phyloP scores from a whole-genome alignment of 371 early-diverging fungal species.

The Mortierella sp. region DNA sequence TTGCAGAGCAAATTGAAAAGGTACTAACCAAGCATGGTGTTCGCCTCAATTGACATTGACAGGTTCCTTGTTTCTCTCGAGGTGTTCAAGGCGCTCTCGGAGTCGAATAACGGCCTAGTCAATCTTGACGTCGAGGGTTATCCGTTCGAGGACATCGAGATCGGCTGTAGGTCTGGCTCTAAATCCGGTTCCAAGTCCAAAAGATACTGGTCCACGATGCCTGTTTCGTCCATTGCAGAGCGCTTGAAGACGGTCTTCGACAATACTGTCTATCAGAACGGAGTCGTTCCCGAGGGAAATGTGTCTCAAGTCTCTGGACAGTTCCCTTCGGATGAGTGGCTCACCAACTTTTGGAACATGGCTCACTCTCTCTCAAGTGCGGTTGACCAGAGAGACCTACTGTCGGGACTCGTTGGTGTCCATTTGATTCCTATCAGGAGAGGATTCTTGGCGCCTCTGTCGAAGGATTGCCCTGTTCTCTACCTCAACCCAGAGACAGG shows the following conservation, averaged over 20 bases:
- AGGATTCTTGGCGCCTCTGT: background rate
- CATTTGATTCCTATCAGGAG: slow-evolving; percentile 2
- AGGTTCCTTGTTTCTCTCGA: background rate
- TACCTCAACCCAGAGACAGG: background rate
- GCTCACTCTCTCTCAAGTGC: background rate
- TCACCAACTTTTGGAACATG: slow-evolving; percentile 6
- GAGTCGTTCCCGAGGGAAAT: background rate
- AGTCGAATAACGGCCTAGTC: background rate
- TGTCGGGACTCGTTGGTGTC: background rate
- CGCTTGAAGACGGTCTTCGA: background rate
- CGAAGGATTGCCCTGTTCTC: background rate
- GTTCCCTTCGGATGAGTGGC: slow-evolving; percentile 7
- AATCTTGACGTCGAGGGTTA: background rate
- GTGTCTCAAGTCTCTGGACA: background rate
- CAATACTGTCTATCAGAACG: background rate
- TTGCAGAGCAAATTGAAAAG: too few species aligned
- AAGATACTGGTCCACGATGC: background rate
- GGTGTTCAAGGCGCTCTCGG: background rate
- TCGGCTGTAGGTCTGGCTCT: background rate
- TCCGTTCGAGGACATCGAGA: background rate
- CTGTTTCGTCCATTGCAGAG: background rate
- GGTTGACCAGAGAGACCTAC: background rate
- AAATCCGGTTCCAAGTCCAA: background rate
- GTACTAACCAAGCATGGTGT: background rate
- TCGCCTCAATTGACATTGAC: background rate